Base-by-base conservation (phyloP, 176 grass and related monocot species). In the Eleusine coracana region DNA sequence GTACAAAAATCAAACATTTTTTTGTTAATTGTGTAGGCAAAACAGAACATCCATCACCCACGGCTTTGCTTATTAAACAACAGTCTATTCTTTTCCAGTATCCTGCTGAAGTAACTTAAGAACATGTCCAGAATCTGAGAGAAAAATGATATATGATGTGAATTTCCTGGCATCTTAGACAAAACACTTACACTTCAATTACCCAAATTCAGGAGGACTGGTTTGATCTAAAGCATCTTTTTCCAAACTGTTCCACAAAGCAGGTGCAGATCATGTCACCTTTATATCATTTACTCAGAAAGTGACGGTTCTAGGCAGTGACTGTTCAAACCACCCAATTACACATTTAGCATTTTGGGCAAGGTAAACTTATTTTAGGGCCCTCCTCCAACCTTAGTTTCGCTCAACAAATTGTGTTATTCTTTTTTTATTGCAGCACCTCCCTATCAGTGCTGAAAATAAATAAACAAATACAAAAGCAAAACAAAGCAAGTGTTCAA, bases 391-490 rank as follows among this genome's bases (percentile, higher is more conserved):
- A 71, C 20, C 56, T 25, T 71, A 29, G 68, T 25, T 84, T 36
- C 6, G 1, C 42, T 54, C 37, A n/a, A 73, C 40, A 41, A 34
- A 21, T 66, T 51, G 31, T 39, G 28, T 12, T 41, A 70, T 1
- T 70, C 21, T 46, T 46, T 45, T 46, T 41, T 36, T 4, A 11
- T 44, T 44, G 17, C 54, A 80, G 16, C 2, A 41, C 7, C 54
- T 46, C 20, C 37, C 11, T 70, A 63, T 50, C 11, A 40, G 38
- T 61, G 8, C 10, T 72, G 17, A 83, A 27, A 27, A 79, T 14
- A 61, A 67, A 88, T n/a, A 21, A 64, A 82, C 1, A 71, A 34
- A 20, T 42, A 45, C 36, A 66, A 18, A 72, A 64, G 56, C 36
- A 66, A 18, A 72, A 64, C 60, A 71, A 55, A 7, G 9, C 9